Percentiles rank a stretch among this genome's conserved stretches.
phyloP scores from a whole-genome alignment of 495 filamentous ascomycete genomes.

The Tuber microsphaerosporum region DNA sequence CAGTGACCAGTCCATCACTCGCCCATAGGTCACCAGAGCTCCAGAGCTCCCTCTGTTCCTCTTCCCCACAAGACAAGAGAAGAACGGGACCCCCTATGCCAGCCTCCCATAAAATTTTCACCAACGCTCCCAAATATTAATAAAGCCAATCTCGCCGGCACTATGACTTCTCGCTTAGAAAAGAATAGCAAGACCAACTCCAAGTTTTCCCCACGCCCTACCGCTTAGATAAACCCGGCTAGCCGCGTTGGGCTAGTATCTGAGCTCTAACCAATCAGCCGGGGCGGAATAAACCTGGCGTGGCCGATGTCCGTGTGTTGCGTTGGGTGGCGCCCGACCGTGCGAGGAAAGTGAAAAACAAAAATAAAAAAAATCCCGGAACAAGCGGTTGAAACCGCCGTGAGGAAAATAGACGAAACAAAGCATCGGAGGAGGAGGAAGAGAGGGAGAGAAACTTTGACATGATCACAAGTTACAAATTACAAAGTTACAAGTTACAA shows the following conservation, averaged over 20 bases:
- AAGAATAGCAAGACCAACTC: background rate
- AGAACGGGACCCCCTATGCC: background rate
- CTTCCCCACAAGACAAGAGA: background rate
- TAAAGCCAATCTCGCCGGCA: background rate
- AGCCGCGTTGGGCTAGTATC: background rate
- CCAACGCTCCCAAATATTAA: background rate
- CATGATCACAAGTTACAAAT: background rate
- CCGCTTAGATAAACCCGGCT: background rate
- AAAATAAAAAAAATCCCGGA: too few relatives aligned
- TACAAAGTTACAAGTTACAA: background rate
- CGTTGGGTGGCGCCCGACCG: background rate
- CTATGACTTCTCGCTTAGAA: background rate
- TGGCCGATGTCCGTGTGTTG: background rate
- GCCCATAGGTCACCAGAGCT: background rate
- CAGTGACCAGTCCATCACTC: background rate
- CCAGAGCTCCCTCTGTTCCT: background rate
- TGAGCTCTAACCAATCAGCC: background rate
- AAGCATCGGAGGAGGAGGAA: background rate
- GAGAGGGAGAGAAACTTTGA: background rate
- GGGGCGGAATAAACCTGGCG: background rate
- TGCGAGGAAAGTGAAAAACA: background rate
- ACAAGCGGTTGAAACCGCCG: background rate
- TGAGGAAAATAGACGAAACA: background rate
- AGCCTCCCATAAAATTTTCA: constrained; percentile 3
- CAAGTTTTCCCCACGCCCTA: background rate